Evolutionary conservation across 1,139 yeast species (phyloP), one percentile per base, ranked within the genome.

Genomic region (Pichia norvegensis): DNA sequence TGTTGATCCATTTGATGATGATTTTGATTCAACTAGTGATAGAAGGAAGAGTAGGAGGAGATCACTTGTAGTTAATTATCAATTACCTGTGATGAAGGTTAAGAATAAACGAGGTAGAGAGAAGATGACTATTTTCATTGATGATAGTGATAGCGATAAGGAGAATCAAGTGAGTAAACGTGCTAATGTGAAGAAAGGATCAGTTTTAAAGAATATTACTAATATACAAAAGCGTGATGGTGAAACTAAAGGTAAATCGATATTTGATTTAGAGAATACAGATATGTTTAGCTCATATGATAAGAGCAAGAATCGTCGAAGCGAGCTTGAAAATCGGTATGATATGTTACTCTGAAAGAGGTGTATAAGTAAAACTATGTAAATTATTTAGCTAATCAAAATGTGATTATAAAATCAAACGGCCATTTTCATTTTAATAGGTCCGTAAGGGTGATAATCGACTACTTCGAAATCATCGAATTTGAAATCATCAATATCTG

Each of bases 351-450:
- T 35, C 7, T 31, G 35, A 14, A 16, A 25, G n/a, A 6, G n/a
- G n/a, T n/a, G n/a, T 25, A 11, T 29, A n/a, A 10, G 16, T 29
- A 20, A 19, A 16, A 35, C n/a, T 35, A 35, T 35, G 22, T 35
- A 35, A 19, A 20, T 35, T 19, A 35, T 19, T 14, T 37, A n/a
- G 29, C 9, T n/a, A n/a, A n/a, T 16, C 11, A 25, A 23, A 14
- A 16, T 17, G 16, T 19, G 38, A 43, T 13, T 14, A n/a, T 29
- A 20, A 11, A 14, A 29, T 40, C 61, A 76, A 41, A 77, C 81
- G 64, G 81, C 77, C 82, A 77, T 77, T 67, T 86, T 76, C 99
- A 92, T 92, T 56, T 84, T 86, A 55, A 92, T 90, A 49, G 81
- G 79, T 5, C 79, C 76, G 61, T 87, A 81, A 2, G 97, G 97